phyloP scores from a whole-genome alignment of 2,329 filamentous ascomycete species.

The Clarireedia paspali region DNA sequence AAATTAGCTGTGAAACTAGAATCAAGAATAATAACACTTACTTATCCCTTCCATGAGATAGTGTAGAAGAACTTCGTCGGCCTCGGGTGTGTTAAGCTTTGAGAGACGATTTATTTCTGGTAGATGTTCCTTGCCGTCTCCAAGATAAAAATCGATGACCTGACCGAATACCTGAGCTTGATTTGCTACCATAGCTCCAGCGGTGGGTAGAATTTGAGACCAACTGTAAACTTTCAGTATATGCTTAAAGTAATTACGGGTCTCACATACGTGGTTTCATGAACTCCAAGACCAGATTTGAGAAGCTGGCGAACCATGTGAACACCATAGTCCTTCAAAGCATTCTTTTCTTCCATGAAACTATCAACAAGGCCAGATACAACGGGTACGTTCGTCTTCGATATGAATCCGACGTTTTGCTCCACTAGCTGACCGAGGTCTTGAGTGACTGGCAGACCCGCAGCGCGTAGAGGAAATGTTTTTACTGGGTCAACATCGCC shows the following conservation, averaged over 20 bases:
- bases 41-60: slow-evolving; percentile 54
- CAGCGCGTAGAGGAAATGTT: slow-evolving; percentile 49
- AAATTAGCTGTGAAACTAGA: background rate
- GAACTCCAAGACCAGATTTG: slow-evolving; percentile 51
- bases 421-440: slow-evolving; percentile 55
- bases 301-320: slow-evolving; percentile 56
- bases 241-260: slow-evolving; percentile 44
- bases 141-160: slow-evolving; percentile 63
- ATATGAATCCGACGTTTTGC: slow-evolving; percentile 48
- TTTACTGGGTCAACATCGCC: slow-evolving; percentile 56
- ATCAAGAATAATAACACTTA: background rate
- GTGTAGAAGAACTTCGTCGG: slow-evolving; percentile 54
- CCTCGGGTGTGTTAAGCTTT: slow-evolving; percentile 43
- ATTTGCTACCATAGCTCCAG: slow-evolving; percentile 58
- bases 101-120: slow-evolving; percentile 54
- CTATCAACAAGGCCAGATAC: slow-evolving; percentile 9
- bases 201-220: slow-evolving; percentile 60
- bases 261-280: slow-evolving; percentile 39
- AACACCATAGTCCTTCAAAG: slow-evolving; percentile 46
- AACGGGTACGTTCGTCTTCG: slow-evolving; percentile 6
- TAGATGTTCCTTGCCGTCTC: slow-evolving; percentile 46
- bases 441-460: slow-evolving; percentile 53
- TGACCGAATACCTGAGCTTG: slow-evolving; percentile 66
- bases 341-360: slow-evolving; percentile 38
- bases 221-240: slow-evolving; percentile 7